These are phyloP conservation scores for Carallia brachiata DNA, from an alignment of 345 rosid genomes.

Conservation along the genomic window DNA sequence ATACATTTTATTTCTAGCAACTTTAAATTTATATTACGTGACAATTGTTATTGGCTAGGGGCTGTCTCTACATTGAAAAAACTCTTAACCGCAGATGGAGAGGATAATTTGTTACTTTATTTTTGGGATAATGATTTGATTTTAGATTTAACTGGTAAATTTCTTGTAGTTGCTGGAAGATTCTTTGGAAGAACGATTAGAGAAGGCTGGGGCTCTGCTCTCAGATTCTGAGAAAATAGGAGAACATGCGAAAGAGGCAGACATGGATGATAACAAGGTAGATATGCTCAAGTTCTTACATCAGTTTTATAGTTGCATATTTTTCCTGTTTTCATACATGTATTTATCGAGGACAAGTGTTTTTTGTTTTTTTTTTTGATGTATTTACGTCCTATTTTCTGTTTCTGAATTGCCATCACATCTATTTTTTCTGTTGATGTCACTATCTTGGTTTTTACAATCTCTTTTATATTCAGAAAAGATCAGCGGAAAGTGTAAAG, in stretches of 20 bases:
- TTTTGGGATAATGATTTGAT: background rate
- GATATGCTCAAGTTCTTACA: conserved; percentile 9
- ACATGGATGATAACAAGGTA: conserved; percentile 84
- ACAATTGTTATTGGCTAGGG: no score
- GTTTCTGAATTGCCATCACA: conserved; percentile 3
- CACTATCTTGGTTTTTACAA: conserved; percentile 5
- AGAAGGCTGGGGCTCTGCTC: conserved; percentile 65
- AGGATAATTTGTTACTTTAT: background rate
- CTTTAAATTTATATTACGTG: no score
- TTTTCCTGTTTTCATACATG: background rate
- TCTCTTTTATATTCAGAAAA: conserved; percentile 54
- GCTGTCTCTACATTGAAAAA: no score
- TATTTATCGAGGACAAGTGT: background rate
- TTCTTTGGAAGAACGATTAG: conserved; percentile 81
- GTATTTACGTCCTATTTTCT: background rate
- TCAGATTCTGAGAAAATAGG: conserved; percentile 83
- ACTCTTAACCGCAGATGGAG: background rate
- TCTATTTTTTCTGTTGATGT: background rate
- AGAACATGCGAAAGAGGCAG: conserved; percentile 82
- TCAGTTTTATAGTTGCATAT: background rate
- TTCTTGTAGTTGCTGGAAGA: conserved; percentile 80
- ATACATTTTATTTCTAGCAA: no score
- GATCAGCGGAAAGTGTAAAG: conserved; percentile 69
- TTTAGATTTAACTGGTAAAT: conserved; percentile 9
- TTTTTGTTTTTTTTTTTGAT: background rate